Conservation (phyloP, 768 basidiomycete species). For the Russula sp. region DNA sequence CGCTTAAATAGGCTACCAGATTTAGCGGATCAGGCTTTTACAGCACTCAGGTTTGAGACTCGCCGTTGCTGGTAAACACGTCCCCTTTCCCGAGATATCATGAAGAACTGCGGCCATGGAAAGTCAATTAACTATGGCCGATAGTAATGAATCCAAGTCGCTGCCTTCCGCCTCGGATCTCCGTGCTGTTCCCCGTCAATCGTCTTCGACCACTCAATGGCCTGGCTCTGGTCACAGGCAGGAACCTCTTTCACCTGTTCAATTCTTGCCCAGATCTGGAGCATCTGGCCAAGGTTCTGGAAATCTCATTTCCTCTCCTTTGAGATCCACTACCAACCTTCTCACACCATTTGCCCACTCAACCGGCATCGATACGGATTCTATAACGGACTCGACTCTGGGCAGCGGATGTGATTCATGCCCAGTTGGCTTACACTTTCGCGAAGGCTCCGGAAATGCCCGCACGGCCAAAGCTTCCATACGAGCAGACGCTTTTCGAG, state of each 20-base stretch:
- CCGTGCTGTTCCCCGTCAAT: neutral
- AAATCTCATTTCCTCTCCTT: neutral
- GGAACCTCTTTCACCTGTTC: constrained; percentile 3
- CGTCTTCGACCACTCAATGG: neutral
- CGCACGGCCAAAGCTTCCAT: constrained; percentile 14
- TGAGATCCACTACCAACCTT: neutral
- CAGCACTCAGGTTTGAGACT: neutral
- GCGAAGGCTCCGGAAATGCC: constrained; percentile 24
- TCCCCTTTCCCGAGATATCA: neutral
- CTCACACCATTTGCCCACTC: constrained; percentile 1
- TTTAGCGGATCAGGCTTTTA: neutral
- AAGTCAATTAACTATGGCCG: neutral
- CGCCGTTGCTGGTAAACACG: neutral
- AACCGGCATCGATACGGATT: neutral
- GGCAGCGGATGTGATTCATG: neutral
- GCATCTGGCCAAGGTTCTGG: neutral
- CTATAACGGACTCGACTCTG: constrained; percentile 1
- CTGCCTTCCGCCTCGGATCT: neutral
- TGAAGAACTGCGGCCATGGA: constrained; percentile 1
- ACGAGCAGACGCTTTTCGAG: neutral
- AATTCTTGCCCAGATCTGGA: neutral
- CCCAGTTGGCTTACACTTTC: constrained; percentile 18
- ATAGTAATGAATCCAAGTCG: neutral
- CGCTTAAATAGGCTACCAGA: neutral
- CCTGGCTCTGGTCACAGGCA: neutral